Conservation (phyloP, 768 basidiomycete genomes). For the Leucocoprinus birnbaumii region DNA sequence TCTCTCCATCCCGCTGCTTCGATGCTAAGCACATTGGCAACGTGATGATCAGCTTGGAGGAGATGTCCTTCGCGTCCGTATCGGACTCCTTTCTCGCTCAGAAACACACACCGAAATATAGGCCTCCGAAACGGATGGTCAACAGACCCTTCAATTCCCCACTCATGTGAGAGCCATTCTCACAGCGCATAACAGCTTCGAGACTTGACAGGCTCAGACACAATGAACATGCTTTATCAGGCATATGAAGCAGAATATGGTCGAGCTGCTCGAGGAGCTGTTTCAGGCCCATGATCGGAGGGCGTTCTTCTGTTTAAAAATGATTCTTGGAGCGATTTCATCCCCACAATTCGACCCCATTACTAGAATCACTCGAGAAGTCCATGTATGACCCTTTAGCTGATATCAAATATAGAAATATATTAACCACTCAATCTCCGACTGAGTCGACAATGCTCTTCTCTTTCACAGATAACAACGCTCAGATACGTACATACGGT, state of each 20-base stretch:
- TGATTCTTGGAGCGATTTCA: too few relatives aligned
- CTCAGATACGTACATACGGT: too few relatives aligned
- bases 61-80: not conserved
- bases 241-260: not conserved
- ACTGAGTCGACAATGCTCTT: too few relatives aligned
- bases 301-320: too few relatives aligned
- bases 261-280: not conserved
- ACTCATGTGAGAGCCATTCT: not conserved
- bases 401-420: too few relatives aligned
- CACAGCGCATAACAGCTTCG: not conserved
- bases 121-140: conserved; percentile 1
- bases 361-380: too few relatives aligned
- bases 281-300: too few relatives aligned
- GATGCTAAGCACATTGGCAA: too few relatives aligned
- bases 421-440: too few relatives aligned
- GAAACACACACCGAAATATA: not conserved
- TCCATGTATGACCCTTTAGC: too few relatives aligned
- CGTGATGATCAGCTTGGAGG: not conserved
- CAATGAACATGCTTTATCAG: not conserved
- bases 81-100: conserved; percentile 2
- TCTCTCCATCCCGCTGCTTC: not conserved
- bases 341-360: too few relatives aligned
- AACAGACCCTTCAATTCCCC: not conserved
- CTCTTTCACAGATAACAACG: too few relatives aligned
- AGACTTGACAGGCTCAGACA: not conserved